Evolutionary conservation across 495 filamentous ascomycete species (phyloP).

Genomic region (Neurospora discreta): DNA sequence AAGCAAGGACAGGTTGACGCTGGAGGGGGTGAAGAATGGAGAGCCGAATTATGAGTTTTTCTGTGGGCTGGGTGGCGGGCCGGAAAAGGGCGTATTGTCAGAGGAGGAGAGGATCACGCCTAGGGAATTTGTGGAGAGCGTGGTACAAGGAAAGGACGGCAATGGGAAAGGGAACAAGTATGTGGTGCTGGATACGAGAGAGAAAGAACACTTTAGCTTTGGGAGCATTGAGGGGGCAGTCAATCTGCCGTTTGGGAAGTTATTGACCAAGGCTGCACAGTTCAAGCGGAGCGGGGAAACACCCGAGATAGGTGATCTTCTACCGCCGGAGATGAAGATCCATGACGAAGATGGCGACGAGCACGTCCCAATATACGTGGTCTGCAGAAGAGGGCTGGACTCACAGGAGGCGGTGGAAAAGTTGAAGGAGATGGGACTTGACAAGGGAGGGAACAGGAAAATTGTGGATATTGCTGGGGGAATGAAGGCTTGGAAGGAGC

Average conservation of each 20-base stretch:
- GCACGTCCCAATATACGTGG: slow-evolving; percentile 51
- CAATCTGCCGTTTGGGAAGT: slow-evolving; percentile 61
- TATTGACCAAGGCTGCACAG: slow-evolving; percentile 27
- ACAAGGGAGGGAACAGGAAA: slow-evolving; percentile 40
- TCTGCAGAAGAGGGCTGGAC: slow-evolving; percentile 84
- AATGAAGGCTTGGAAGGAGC: slow-evolving; percentile 68
- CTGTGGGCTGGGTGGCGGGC: slow-evolving; percentile 56
- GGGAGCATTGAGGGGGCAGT: slow-evolving; percentile 60
- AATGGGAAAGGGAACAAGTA: slow-evolving; percentile 22
- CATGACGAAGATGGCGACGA: background rate
- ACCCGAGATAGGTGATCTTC: background rate
- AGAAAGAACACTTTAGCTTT: slow-evolving; percentile 75
- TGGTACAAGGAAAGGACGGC: slow-evolving; percentile 1
- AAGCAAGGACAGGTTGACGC: slow-evolving; percentile 41
- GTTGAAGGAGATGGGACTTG: slow-evolving; percentile 57
- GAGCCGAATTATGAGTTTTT: slow-evolving; percentile 69
- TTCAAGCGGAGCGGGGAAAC: slow-evolving; percentile 12
- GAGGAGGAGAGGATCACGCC: slow-evolving; percentile 58
- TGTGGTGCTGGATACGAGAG: slow-evolving; percentile 69
- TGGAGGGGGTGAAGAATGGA: slow-evolving; percentile 49
- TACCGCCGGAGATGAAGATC: slow-evolving; percentile 1
- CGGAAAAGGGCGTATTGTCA: slow-evolving; percentile 74
- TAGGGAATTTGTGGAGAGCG: slow-evolving; percentile 34
- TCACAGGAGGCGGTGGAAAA: slow-evolving; percentile 67
- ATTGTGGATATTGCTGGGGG: slow-evolving; percentile 76